Evolutionary conservation across 306 rosid species (phyloP).

Genomic region (Alnus rubra): DNA sequence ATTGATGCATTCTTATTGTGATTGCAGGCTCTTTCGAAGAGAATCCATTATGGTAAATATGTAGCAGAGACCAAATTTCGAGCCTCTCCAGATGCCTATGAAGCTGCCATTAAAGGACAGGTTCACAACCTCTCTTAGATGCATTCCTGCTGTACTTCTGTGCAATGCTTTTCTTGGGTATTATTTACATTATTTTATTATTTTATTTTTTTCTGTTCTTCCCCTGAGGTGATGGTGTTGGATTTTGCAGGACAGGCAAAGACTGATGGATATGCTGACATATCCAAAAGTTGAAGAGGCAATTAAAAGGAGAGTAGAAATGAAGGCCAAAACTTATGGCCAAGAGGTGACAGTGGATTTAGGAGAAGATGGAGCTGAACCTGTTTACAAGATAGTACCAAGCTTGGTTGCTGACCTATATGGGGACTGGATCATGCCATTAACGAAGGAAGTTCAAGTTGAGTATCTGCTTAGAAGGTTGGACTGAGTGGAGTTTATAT

Average conservation of each 20-base stretch:
- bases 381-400: conserved; percentile 78
- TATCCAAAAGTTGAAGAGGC: conserved; percentile 75
- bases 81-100: conserved; percentile 59
- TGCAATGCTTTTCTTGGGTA: not conserved
- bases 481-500: conserved; percentile 46
- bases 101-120: conserved; percentile 79
- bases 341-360: conserved; percentile 57
- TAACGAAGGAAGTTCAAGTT: conserved; percentile 94
- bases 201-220: conserved; percentile 7
- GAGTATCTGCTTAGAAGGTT: conserved; percentile 78
- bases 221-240: conserved; percentile 2
- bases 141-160: not conserved
- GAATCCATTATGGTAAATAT: conserved; percentile 91
- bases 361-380: conserved; percentile 44
- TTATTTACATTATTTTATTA: conserved; percentile 4
- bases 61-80: conserved; percentile 92
- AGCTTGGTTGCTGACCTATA: conserved; percentile 79
- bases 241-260: conserved; percentile 67
- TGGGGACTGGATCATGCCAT: conserved; percentile 95
- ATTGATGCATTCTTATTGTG: conserved; percentile 17
- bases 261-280: conserved; percentile 74
- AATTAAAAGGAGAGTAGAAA: conserved; percentile 70
- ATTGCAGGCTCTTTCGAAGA: conserved; percentile 76
- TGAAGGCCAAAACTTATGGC: conserved; percentile 73
- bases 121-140: conserved; percentile 33